Conservation (phyloP, 2,329 filamentous ascomycete species). For the Plectosphaerella cucumerina region DNA sequence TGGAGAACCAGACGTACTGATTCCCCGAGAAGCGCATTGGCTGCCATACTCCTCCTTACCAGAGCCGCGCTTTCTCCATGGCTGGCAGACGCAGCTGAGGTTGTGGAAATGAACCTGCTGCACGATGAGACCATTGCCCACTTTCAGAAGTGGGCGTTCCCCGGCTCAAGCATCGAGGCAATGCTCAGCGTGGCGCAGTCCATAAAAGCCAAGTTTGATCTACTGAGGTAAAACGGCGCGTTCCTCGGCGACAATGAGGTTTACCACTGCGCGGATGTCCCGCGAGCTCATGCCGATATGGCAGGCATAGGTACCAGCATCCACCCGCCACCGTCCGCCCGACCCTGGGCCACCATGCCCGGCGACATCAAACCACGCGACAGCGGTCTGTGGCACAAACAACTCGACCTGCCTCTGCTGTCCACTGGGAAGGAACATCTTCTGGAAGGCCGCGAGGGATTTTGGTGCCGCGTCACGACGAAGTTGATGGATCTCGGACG, state of each 20-base stretch:
- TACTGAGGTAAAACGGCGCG: no score
- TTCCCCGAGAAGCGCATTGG: no score
- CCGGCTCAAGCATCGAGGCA: no score
- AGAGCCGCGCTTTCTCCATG: no score
- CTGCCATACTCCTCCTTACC: no score
- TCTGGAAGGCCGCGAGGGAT: slow-evolving; percentile 10
- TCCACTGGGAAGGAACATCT: slow-evolving; percentile 4
- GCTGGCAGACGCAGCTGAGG: no score
- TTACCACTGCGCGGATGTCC: not conserved
- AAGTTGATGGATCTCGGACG: slow-evolving; percentile 21
- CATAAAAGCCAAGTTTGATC: not conserved
- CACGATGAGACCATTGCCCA: no score
- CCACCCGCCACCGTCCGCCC: slow-evolving; percentile 11
- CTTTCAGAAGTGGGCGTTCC: no score
- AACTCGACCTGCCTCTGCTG: not conserved
- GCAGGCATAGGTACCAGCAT: slow-evolving; percentile 8
- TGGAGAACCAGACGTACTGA: no score
- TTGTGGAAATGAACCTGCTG: no score
- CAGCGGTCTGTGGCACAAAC: not conserved
- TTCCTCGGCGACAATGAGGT: no score
- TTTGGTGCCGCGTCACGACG: slow-evolving; percentile 3
- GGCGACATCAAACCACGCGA: slow-evolving; percentile 11
- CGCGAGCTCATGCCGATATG: slow-evolving; percentile 11
- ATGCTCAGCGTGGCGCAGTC: not conserved
- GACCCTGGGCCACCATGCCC: not conserved